Percentiles rank a stretch among this genome's conserved stretches.
phyloP scores from a whole-genome alignment of 177 flowering plant genomes.

The Vitis hybrid region DNA sequence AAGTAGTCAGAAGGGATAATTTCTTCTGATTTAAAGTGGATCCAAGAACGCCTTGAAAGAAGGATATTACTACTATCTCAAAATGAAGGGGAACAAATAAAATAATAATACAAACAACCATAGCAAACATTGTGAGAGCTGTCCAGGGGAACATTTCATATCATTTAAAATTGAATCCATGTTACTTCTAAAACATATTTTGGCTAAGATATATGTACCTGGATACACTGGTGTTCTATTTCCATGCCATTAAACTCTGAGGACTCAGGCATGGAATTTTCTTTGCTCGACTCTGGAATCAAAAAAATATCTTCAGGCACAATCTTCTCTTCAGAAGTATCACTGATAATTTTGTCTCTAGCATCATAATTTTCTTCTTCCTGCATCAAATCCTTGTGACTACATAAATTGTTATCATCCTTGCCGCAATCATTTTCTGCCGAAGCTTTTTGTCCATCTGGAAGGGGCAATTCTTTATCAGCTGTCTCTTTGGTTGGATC shows the following conservation, averaged over 20 bases:
- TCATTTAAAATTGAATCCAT: background rate
- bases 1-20: too few species aligned
- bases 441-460: constrained; percentile 19
- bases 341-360: constrained; percentile 7
- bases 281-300: constrained; percentile 7
- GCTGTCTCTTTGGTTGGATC: constrained; percentile 17
- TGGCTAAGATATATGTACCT: constrained; percentile 30
- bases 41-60: too few species aligned
- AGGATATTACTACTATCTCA: too few species aligned
- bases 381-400: constrained; percentile 15
- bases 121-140: background rate
- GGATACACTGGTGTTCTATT: constrained; percentile 21
- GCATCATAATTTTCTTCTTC: constrained; percentile 14
- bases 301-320: constrained; percentile 21
- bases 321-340: constrained; percentile 16
- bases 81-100: background rate
- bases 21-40: too few species aligned
- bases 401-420: constrained; percentile 12
- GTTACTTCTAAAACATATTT: background rate
- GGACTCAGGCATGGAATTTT: constrained; percentile 8
- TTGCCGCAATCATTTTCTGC: constrained; percentile 12
- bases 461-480: constrained; percentile 6
- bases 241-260: constrained; percentile 17
- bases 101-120: background rate
- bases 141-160: background rate